A percentile compares a stretch with the other conserved stretches of the same genome.
phyloP scores from a whole-genome alignment of 441 rosid species.

The Pelargonium fulgidum region DNA sequence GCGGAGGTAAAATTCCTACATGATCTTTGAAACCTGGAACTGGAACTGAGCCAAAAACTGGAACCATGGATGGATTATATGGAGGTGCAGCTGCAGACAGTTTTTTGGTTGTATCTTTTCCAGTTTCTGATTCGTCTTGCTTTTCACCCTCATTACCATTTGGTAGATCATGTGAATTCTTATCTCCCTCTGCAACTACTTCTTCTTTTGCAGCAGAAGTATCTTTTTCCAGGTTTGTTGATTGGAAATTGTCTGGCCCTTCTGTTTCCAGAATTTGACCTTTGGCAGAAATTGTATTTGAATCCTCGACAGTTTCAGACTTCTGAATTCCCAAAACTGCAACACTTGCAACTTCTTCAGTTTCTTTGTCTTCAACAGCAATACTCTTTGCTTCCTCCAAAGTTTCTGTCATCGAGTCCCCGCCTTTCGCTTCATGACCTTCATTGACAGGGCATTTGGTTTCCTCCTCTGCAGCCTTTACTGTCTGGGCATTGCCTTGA shows the following conservation, averaged over 20 bases:
- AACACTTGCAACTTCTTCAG: conserved; percentile 26
- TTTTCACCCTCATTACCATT: conserved; percentile 45
- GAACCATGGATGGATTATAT: conserved; percentile 56
- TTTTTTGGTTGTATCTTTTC: conserved; percentile 58
- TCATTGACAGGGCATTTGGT: conserved; percentile 23
- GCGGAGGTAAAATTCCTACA: conserved; percentile 68
- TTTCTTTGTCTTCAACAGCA: conserved; percentile 23
- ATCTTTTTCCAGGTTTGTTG: conserved; percentile 28
- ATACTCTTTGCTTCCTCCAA: conserved; percentile 23
- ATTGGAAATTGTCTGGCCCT: conserved; percentile 29
- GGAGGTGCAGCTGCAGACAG: conserved; percentile 80
- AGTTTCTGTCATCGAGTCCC: conserved; percentile 26
- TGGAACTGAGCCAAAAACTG: conserved; percentile 53
- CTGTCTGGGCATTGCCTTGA: not conserved
- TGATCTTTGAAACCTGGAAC: conserved; percentile 62
- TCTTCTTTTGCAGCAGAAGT: conserved; percentile 28
- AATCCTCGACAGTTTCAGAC: conserved; percentile 29
- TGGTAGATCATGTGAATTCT: conserved; percentile 30
- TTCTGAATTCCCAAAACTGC: conserved; percentile 24
- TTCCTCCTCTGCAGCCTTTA: conserved; percentile 31
- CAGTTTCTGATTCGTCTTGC: conserved; percentile 43
- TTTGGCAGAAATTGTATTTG: conserved; percentile 20
- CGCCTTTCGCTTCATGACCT: conserved; percentile 29
- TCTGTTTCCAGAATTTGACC: conserved; percentile 24
- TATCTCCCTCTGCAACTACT: conserved; percentile 23